These are phyloP conservation scores for Fragaria nilgerrensis DNA, from an alignment of 306 rosid genomes.

Conservation along the genomic window DNA sequence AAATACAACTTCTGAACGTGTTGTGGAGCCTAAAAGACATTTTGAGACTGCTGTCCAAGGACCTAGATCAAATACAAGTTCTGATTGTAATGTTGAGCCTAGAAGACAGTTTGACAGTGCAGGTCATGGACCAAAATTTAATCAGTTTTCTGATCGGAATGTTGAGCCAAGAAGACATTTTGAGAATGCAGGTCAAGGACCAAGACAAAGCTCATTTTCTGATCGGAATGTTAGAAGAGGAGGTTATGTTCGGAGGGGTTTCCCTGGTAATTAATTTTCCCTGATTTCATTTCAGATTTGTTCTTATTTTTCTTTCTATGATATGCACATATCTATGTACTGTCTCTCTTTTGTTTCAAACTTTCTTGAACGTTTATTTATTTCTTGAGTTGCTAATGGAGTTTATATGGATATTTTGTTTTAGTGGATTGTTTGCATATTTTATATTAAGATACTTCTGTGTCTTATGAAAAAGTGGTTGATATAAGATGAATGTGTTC, in stretches of 20 bases:
- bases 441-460: not conserved
- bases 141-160: conserved; percentile 51
- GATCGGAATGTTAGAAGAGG: conserved; percentile 61
- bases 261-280: conserved; percentile 48
- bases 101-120: conserved; percentile 47
- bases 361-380: not conserved
- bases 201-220: conserved; percentile 42
- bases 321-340: not conserved
- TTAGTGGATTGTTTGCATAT: not conserved
- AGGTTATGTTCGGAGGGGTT: conserved; percentile 53
- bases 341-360: not conserved
- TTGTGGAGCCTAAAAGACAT: conserved; percentile 45
- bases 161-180: conserved; percentile 44
- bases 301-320: not conserved
- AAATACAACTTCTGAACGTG: conserved; percentile 51
- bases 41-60: conserved; percentile 54
- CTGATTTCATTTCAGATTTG: not conserved
- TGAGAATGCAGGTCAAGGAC: conserved; percentile 53
- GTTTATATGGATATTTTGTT: not conserved
- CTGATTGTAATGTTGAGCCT: conserved; percentile 56
- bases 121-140: conserved; percentile 50
- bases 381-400: not conserved
- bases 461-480: not conserved
- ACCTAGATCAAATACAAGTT: conserved; percentile 39
- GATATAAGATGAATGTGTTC: not conserved